Evolutionary conservation across 164 flowering plant genomes (phyloP), one percentile per base, ranked within the genome.

Genomic region (Aristolochia californica): DNA sequence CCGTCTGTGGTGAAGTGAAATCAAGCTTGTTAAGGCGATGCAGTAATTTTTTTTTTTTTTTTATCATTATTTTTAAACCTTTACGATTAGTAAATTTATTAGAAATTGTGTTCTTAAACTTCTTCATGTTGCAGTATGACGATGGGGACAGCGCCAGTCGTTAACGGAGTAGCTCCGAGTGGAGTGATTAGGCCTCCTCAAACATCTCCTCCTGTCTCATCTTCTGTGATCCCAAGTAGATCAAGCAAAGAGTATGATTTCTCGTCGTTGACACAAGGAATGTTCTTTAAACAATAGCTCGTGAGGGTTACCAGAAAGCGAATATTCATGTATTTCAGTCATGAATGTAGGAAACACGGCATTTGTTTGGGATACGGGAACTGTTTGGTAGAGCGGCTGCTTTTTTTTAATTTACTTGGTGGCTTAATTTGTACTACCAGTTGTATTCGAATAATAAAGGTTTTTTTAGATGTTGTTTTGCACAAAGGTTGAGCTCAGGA

Each of bases 191-290:
- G 70, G 67, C 72, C 72, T 13, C 74, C 83, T 49, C 53, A 34
- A 34, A 12, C 82, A 10, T 56, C 79, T 18, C 20, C 88, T 12
- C 43, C 80, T 4, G 43, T 65, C 54, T 22, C 54, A 21, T 43
- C 83, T 48, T 63, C 86, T 2, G 21, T 67, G 17, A 23, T 75
- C 30, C 55, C 80, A 43, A 49, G 78, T 2, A 72, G 67, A 61
- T 30, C 81, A 0, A 83, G 68, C 56, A 83, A 76, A 30, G 97
- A 90, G 17, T 72, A 61, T 48, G 83, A 76, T 53, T 79, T 79
- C 67, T 79, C 80, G 20, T 76, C 78, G 26, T 56, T 79, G 40
- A 74, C 73, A 13, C 77, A 76, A 62, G 83, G 81, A 28, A 53
- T 75, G 66, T 75, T 89, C 64, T 47, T 87, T 28, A 89, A 89